Evolutionary conservation across 176 grass and related monocot species (phyloP).

Genomic region (Chrysopogon serrulatus): DNA sequence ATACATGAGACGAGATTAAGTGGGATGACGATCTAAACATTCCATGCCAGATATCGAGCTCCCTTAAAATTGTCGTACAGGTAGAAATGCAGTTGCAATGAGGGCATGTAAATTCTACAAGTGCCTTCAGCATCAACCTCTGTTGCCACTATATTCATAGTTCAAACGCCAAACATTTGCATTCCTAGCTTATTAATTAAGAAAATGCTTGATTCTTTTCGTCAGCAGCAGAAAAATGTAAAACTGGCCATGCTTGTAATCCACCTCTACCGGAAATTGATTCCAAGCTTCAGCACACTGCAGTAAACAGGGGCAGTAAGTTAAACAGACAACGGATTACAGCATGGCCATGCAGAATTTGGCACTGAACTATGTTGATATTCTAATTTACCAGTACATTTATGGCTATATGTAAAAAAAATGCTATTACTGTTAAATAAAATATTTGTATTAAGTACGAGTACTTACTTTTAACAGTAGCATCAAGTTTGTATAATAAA

Average conservation of each 20-base stretch:
- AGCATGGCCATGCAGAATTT: background rate
- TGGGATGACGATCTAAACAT: background rate
- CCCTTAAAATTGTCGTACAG: background rate
- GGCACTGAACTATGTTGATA: background rate
- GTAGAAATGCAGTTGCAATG: background rate
- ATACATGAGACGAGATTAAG: background rate
- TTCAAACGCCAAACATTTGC: background rate
- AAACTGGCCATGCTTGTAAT: background rate
- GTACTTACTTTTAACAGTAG: too few relatives aligned
- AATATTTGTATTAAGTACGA: too few relatives aligned
- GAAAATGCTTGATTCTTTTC: background rate
- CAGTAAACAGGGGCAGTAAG: background rate
- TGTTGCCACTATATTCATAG: background rate
- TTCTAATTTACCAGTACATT: background rate
- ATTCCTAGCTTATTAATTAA: background rate
- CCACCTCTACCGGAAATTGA: background rate
- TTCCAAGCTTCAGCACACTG: background rate
- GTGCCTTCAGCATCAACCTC: background rate
- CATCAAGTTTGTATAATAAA: too few relatives aligned
- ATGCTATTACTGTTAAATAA: background rate
- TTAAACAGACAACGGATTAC: background rate
- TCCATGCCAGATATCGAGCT: background rate
- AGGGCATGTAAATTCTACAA: background rate
- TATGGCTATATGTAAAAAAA: too few relatives aligned
- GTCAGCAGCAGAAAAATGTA: background rate